Conservation (phyloP, 495 filamentous ascomycete species). For the Xanthoparmelia taractica region DNA sequence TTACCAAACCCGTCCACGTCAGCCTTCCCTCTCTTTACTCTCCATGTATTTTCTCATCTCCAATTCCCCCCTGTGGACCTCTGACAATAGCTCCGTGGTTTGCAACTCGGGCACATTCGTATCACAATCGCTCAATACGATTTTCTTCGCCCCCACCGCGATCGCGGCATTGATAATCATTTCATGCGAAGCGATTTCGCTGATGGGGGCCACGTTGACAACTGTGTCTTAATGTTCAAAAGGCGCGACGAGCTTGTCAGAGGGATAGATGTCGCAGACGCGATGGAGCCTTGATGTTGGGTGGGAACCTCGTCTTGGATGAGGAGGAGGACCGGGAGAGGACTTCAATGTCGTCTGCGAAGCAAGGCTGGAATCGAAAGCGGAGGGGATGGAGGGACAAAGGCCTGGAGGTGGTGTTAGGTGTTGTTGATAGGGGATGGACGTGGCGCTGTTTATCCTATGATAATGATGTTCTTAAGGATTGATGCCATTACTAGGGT, state of each 20-base stretch:
- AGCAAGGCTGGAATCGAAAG: conserved; percentile 35
- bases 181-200: conserved; percentile 31
- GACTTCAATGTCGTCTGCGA: conserved; percentile 47
- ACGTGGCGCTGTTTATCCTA: conserved; percentile 24
- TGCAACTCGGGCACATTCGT: conserved; percentile 31
- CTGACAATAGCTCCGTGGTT: conserved; percentile 27
- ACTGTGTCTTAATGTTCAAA: conserved; percentile 45
- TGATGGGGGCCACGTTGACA: conserved; percentile 32
- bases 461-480: conserved; percentile 30
- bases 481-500: neutral
- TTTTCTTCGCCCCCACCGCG: conserved; percentile 44
- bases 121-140: conserved; percentile 48
- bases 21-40: conserved; percentile 36
- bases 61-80: conserved; percentile 38
- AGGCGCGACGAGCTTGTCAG: conserved; percentile 37
- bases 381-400: conserved; percentile 33
- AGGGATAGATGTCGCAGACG: conserved; percentile 61
- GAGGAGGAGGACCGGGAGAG: conserved; percentile 35
- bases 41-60: conserved; percentile 41
- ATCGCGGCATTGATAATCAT: conserved; percentile 47
- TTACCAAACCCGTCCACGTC: conserved; percentile 43
- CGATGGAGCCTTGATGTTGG: conserved; percentile 40
- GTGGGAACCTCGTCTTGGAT: conserved; percentile 36
- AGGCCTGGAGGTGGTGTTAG: conserved; percentile 26
- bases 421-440: conserved; percentile 8